Percentiles rank a stretch among this genome's conserved stretches.
Evolutionary conservation across 345 rosid genomes (phyloP).

Genomic region (Lumnitzera littorea): DNA sequence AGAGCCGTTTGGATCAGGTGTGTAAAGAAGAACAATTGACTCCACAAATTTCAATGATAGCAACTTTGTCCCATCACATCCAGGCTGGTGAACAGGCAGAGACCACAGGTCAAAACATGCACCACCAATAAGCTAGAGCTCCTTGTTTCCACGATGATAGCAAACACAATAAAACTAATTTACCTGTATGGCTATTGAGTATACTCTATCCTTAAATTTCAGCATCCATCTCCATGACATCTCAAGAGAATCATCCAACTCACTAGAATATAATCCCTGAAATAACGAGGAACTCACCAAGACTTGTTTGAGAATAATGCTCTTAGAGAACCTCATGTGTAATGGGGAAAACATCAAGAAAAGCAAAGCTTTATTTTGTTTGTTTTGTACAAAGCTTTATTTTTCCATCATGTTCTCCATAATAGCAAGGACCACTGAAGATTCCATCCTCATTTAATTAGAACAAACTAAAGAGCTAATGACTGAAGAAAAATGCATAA

Average conservation of each 20-base stretch:
- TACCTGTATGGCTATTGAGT: conserved; percentile 74
- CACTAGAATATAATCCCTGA: conserved; percentile 71
- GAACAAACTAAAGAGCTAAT: no score
- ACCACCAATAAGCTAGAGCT: conserved; percentile 2
- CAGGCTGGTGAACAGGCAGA: conserved; percentile 42
- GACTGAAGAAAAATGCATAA: no score
- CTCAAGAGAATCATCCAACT: conserved; percentile 51
- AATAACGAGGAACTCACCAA: background rate
- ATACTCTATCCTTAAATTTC: conserved; percentile 80
- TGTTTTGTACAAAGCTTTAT: no score
- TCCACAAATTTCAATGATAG: conserved; percentile 81
- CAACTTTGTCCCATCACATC: conserved; percentile 71
- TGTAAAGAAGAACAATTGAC: conserved; percentile 79
- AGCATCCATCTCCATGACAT: conserved; percentile 79
- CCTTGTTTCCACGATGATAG: conserved; percentile 6
- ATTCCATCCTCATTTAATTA: no score
- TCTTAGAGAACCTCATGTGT: no score
- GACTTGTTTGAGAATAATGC: no score
- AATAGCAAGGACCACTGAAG: no score
- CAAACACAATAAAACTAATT: conserved; percentile 1
- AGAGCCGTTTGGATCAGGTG: conserved; percentile 71
- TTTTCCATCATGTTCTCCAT: no score
- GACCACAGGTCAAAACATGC: conserved; percentile 21
- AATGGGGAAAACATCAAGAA: no score
- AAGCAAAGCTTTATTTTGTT: no score